Evolutionary conservation across 257 asterid species (phyloP), one percentile per base, ranked within the genome.

Genomic region (Haberlea rhodopensis): DNA sequence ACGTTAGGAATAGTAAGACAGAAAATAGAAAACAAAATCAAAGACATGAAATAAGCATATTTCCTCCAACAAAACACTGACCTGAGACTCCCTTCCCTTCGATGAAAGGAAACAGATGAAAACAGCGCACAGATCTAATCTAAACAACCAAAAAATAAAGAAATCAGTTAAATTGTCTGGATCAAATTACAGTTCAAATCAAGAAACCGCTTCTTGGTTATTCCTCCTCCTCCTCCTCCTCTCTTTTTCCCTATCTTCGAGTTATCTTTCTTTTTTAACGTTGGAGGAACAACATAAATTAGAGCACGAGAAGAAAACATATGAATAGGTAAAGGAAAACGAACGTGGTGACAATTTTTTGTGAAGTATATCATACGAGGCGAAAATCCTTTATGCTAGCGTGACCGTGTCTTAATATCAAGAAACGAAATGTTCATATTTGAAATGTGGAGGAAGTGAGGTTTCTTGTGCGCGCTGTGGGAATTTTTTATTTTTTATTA

Each of bases 51-150:
- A 27, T 9, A 46, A 28, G 1, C 26, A 18, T 8, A 27, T 18
- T 56, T 53, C 25, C 28, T 60, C 49, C 43, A 40, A 37, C 19
- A 51, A 31, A 71, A 67, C 75, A 66, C 90, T 73, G 56, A 78
- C 90, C 76, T 79, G 49, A 32, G 49, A 74, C 73, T 80, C 73
- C 73, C 84, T 43, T 43, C 20, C 51, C 19, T 43, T 16, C 51
- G 19, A 43, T 62, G 68, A 34, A 54, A 73, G 68, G 58, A 65
- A 68, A 71, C 72, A 69, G 64, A 15, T 37, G 52, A 11, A 20
- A 57, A 57, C 56, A 43, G 73, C 68, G 27, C 71, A 72, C 89
- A 88, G 96, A 88, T 88, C 96, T 88, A 80, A 73, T 70, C 78
- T 40, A 76, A 76, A 63, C 56, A 60, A 34, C 60, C 54, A 57